These are phyloP conservation scores for Cardamine chenopodiifolia DNA, from an alignment of 345 rosid species.

Conservation along the genomic window DNA sequence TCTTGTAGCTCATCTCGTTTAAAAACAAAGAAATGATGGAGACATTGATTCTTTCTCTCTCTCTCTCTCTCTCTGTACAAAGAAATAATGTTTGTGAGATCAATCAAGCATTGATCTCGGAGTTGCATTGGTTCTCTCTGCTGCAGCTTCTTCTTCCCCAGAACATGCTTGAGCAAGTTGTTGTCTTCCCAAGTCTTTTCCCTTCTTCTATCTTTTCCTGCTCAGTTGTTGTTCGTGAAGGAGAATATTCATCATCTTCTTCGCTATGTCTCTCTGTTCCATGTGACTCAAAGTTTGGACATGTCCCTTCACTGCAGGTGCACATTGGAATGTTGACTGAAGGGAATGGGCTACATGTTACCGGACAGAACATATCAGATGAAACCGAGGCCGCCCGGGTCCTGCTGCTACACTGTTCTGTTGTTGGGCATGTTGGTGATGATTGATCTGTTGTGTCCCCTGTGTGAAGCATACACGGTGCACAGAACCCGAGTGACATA, in stretches of 20 bases:
- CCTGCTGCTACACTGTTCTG: constrained; percentile 62
- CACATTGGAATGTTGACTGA: constrained; percentile 84
- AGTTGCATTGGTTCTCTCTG: constrained; percentile 96
- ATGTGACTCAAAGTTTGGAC: constrained; percentile 73
- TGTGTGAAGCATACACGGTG: constrained; percentile 88
- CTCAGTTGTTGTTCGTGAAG: constrained; percentile 48
- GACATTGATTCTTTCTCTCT: constrained; percentile 22
- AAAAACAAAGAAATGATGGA: constrained; percentile 23
- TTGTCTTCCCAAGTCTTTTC: constrained; percentile 75
- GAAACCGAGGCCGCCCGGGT: constrained; percentile 76
- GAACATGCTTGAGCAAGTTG: constrained; percentile 88
- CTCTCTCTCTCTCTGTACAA: constrained; percentile 34
- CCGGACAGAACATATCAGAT: constrained; percentile 84
- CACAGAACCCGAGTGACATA: constrained; percentile 79
- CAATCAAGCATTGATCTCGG: constrained; percentile 85
- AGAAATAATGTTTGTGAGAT: constrained; percentile 20
- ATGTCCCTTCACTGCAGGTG: constrained; percentile 82
- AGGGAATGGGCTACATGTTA: constrained; percentile 94
- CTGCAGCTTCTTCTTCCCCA: constrained; percentile 99
- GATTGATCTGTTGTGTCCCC: constrained; percentile 58
- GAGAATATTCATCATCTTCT: constrained; percentile 48
- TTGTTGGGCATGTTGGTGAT: constrained; percentile 60
- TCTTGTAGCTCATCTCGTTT: constrained; percentile 18
- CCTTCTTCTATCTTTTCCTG: constrained; percentile 81
- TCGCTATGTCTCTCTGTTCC: constrained; percentile 50